Evolutionary conservation across 2,329 filamentous ascomycete genomes (phyloP).

Genomic region (Neophaeococcomyces aloes): DNA sequence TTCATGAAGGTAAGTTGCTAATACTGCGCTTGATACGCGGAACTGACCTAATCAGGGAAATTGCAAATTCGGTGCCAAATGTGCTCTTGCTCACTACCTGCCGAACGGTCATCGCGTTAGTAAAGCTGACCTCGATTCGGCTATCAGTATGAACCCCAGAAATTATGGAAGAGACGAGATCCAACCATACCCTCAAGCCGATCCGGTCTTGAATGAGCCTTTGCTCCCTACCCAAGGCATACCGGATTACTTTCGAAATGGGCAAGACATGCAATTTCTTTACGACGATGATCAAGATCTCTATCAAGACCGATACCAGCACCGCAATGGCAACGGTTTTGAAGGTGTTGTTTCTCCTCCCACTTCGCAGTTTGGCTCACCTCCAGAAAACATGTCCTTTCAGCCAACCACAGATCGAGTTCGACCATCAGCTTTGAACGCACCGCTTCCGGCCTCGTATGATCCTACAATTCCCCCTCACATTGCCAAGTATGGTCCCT

Average conservation of each 20-base stretch:
- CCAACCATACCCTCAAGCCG: slow-evolving; percentile 51
- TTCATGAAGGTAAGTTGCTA: slow-evolving; percentile 71
- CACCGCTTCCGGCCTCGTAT: slow-evolving; percentile 84
- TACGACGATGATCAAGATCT: slow-evolving; percentile 33
- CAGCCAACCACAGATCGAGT: slow-evolving; percentile 57
- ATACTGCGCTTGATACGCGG: slow-evolving; percentile 4
- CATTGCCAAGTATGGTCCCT: slow-evolving; percentile 77
- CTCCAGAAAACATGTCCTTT: slow-evolving; percentile 65
- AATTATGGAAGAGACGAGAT: slow-evolving; percentile 47
- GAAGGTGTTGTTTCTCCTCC: slow-evolving; percentile 48
- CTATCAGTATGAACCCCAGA: slow-evolving; percentile 35
- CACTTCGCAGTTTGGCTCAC: slow-evolving; percentile 67
- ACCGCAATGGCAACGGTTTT: slow-evolving; percentile 32
- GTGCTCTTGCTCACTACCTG: slow-evolving; percentile 89
- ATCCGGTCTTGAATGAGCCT: slow-evolving; percentile 42
- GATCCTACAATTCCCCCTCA: slow-evolving; percentile 93
- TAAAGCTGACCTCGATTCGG: slow-evolving; percentile 44
- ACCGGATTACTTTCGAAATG: slow-evolving; percentile 24
- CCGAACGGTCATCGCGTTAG: slow-evolving; percentile 90
- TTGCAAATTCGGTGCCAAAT: slow-evolving; percentile 98
- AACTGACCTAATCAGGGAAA: slow-evolving; percentile 57
- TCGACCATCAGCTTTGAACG: slow-evolving; percentile 78
- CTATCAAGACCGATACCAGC: slow-evolving; percentile 23
- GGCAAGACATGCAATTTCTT: slow-evolving; percentile 33
- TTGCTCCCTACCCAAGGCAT: background rate